A percentile compares a stretch with the other conserved stretches of the same genome.
Conservation (phyloP, 1,284 basidiomycete genomes). For the Naganishia sp. region DNA sequence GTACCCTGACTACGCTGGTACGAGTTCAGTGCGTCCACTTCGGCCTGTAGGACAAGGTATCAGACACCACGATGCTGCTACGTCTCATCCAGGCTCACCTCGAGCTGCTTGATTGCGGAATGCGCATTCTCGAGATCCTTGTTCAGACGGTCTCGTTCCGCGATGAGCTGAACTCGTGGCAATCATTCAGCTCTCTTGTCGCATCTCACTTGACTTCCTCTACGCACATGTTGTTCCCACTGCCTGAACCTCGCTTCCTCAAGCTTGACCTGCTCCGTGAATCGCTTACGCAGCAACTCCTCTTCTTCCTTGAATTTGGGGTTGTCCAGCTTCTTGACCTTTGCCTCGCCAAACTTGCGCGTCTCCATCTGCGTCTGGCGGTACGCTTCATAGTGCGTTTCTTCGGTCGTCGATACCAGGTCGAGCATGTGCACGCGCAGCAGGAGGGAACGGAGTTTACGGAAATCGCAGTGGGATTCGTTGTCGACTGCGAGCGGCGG, state of each 20-base stretch:
- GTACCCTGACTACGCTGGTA: constrained; percentile 63
- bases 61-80: constrained; percentile 64
- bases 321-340: constrained; percentile 98
- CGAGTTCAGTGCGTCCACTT: constrained; percentile 27
- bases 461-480: constrained; percentile 99
- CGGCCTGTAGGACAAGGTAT: constrained; percentile 69
- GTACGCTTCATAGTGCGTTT: constrained; percentile 97
- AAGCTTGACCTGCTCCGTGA: constrained; percentile 99
- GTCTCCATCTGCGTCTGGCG: constrained; percentile 99
- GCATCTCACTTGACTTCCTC: background rate
- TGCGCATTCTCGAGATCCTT: constrained; percentile 88
- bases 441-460: constrained; percentile 90
- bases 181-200: background rate
- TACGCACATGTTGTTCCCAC: constrained; percentile 94
- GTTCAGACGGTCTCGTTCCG: constrained; percentile 94
- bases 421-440: constrained; percentile 99
- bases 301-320: constrained; percentile 99
- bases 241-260: constrained; percentile 97
- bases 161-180: constrained; percentile 69
- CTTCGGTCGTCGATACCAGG: constrained; percentile 92
- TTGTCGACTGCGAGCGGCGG: constrained; percentile 73
- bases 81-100: constrained; percentile 50
- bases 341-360: constrained; percentile 96
- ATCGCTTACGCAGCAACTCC: constrained; percentile 90
- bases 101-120: constrained; percentile 85